Evolutionary conservation across 805 yeast genomes (phyloP).

Genomic region (Spathaspora arborariae): DNA sequence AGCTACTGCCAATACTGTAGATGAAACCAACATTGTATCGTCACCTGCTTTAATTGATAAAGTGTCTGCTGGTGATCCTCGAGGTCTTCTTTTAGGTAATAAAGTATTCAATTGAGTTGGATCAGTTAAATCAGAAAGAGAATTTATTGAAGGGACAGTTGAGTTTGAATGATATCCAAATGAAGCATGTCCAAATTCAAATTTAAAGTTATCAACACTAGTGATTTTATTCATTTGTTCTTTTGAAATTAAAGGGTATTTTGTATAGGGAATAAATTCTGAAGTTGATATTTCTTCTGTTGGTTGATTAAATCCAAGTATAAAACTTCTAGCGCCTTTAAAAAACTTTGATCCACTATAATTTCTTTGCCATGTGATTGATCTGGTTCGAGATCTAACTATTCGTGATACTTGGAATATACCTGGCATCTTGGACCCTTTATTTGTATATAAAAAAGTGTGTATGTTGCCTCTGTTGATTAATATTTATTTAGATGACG

Average conservation of each 20-base stretch:
- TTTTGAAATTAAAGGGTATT: constrained; percentile 37
- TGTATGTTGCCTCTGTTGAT: too few relatives aligned
- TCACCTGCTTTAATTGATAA: constrained; percentile 52
- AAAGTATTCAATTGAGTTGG: constrained; percentile 42
- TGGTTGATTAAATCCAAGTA: constrained; percentile 12
- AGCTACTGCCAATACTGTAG: constrained; percentile 50
- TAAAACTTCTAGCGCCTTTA: constrained; percentile 20
- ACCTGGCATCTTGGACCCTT: background rate
- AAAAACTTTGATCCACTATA: constrained; percentile 10
- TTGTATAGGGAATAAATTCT: constrained; percentile 34
- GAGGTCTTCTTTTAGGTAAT: constrained; percentile 47
- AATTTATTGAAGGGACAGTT: constrained; percentile 39
- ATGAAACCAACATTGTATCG: constrained; percentile 54
- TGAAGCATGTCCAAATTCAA: constrained; percentile 42
- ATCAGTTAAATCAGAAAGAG: constrained; percentile 49
- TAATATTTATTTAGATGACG: too few relatives aligned
- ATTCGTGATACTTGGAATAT: background rate
- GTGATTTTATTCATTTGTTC: constrained; percentile 35
- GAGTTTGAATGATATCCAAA: constrained; percentile 45
- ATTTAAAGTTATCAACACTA: constrained; percentile 35
- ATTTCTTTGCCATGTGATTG: background rate
- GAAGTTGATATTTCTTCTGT: constrained; percentile 10
- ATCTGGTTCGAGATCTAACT: background rate
- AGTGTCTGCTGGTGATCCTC: constrained; percentile 51
- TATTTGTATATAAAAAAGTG: too few relatives aligned